Evolutionary conservation across 2,329 filamentous ascomycete species (phyloP).

Genomic region (Pseudomassariella vexata): DNA sequence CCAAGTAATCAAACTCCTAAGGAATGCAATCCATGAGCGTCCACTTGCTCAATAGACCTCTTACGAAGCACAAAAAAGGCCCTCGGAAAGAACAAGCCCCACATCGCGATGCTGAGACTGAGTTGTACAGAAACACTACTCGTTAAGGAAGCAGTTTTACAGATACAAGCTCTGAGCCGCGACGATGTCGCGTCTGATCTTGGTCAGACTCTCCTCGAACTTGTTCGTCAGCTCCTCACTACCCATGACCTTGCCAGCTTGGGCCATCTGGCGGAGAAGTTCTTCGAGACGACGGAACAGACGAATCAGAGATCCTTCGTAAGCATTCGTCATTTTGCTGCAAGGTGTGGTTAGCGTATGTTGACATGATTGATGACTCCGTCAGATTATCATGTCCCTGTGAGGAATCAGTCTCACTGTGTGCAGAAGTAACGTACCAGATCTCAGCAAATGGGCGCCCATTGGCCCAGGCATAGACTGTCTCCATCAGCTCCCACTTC

Average conservation of each 20-base stretch:
- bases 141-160: conserved; percentile 33
- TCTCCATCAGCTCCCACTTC: conserved; percentile 96
- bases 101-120: not conserved
- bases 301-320: conserved; percentile 93
- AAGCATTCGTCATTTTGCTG: conserved; percentile 98
- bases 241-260: conserved; percentile 96
- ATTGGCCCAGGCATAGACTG: conserved; percentile 86
- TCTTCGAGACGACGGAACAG: conserved; percentile 95
- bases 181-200: conserved; percentile 90
- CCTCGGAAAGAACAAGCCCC: not conserved
- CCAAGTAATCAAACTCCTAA: conserved; percentile 4
- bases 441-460: conserved; percentile 89
- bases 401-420: not conserved
- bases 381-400: conserved; percentile 5
- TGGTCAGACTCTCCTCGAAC: conserved; percentile 79
- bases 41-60: no score
- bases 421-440: conserved; percentile 68
- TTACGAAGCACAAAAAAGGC: conserved; percentile 1
- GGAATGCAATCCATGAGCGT: conserved; percentile 5
- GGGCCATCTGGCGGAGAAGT: conserved; percentile 86
- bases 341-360: conserved; percentile 15
- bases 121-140: not conserved
- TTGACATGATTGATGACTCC: no score
- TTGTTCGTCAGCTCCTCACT: conserved; percentile 89
- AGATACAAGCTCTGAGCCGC: conserved; percentile 91